A percentile compares a stretch with the other conserved stretches of the same genome.
Conservation (phyloP, 768 basidiomycete genomes). For the Albatrellus ellisii region DNA sequence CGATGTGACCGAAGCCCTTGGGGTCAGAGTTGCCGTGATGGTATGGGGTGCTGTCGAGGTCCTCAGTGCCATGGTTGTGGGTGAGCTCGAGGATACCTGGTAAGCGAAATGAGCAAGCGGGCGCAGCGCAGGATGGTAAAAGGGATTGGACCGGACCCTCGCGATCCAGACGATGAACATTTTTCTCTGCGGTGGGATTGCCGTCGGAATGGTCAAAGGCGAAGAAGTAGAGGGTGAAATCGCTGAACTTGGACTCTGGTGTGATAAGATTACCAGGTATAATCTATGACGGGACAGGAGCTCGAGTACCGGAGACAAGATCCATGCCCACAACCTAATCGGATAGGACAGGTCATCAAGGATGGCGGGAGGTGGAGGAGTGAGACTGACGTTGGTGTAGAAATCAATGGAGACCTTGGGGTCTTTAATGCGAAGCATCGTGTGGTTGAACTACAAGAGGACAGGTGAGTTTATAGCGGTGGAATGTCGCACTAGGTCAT, state of each 20-base stretch:
- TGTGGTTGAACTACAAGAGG: constrained; percentile 75
- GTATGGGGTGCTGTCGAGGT: constrained; percentile 71
- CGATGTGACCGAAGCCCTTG: constrained; percentile 79
- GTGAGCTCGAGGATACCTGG: constrained; percentile 73
- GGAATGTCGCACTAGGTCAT: no score
- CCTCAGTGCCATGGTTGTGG: constrained; percentile 88
- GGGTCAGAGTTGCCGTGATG: constrained; percentile 78
- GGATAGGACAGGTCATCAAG: neutral
- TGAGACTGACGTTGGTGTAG: constrained; percentile 51
- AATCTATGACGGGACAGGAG: neutral
- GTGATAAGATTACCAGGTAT: neutral
- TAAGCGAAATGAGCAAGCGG: neutral
- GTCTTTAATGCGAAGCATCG: constrained; percentile 84
- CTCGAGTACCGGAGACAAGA: constrained; percentile 16
- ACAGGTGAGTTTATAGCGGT: no score
- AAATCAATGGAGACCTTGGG: constrained; percentile 70
- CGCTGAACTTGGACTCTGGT: constrained; percentile 37
- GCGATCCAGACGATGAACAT: constrained; percentile 35
- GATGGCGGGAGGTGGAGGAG: neutral
- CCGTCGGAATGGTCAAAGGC: constrained; percentile 55
- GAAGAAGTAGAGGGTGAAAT: constrained; percentile 79
- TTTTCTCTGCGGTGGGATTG: constrained; percentile 34
- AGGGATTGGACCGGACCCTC: constrained; percentile 37
- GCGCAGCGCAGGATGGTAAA: neutral
- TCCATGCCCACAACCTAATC: constrained; percentile 22